phyloP scores from a whole-genome alignment of 2,329 filamentous ascomycete genomes.

The Hymenoscyphus repandus region DNA sequence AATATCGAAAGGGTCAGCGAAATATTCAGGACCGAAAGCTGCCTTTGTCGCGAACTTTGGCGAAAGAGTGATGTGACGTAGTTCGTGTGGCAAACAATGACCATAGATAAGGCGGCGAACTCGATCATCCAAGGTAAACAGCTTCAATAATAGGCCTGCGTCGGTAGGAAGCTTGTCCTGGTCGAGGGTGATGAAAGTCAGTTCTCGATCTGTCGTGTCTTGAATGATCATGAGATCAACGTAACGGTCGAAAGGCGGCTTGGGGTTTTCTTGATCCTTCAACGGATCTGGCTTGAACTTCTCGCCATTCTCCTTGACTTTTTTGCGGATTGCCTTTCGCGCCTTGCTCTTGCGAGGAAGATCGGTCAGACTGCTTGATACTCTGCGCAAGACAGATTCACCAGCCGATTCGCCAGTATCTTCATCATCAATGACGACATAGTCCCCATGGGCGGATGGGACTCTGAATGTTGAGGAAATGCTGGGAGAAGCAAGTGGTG shows the following conservation, averaged over 20 bases:
- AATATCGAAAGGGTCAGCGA: slow-evolving; percentile 24
- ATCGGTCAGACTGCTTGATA: neutral
- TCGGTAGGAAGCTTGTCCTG: neutral
- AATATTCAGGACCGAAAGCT: slow-evolving; percentile 22
- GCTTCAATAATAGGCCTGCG: neutral
- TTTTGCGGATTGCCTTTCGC: neutral
- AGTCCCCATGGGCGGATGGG: neutral
- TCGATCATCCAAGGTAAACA: slow-evolving; percentile 16
- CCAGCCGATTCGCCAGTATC: neutral
- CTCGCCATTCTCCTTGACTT: neutral
- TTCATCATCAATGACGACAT: neutral
- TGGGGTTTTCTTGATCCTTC: neutral
- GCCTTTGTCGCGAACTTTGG: slow-evolving; percentile 21
- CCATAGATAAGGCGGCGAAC: slow-evolving; percentile 26
- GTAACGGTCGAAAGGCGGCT: slow-evolving; percentile 10
- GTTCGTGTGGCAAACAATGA: slow-evolving; percentile 21
- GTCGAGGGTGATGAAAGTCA: neutral
- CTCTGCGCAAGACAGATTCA: neutral
- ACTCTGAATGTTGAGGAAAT: slow-evolving; percentile 3
- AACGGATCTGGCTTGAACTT: neutral
- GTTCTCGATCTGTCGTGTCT: neutral
- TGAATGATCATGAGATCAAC: slow-evolving; percentile 11
- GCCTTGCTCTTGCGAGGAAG: neutral
- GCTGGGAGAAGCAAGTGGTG: neutral
- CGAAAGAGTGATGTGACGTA: slow-evolving; percentile 23